phyloP scores from a whole-genome alignment of 148 eudicot species.

The Euryodendron excelsum region DNA sequence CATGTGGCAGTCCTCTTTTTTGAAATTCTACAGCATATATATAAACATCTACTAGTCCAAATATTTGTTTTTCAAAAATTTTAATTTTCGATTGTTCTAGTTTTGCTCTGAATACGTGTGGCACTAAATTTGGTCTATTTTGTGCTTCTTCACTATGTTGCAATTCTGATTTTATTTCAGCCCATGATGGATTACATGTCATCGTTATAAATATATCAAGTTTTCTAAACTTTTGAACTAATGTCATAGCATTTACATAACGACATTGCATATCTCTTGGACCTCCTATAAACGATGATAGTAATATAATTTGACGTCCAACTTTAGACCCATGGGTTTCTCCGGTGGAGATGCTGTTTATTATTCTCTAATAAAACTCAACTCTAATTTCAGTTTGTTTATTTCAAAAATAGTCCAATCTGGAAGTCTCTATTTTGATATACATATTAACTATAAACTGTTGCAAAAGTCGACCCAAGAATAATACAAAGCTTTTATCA shows the following conservation, averaged over 20 bases:
- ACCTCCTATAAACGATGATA: slow-evolving; percentile 23
- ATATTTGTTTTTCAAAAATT: background rate
- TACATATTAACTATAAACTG: slow-evolving; percentile 8
- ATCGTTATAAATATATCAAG: too few species aligned
- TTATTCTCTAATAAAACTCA: slow-evolving; percentile 17
- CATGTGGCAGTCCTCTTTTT: slow-evolving; percentile 18
- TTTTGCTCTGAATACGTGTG: slow-evolving; percentile 18
- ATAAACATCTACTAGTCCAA: slow-evolving; percentile 9
- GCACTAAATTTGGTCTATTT: slow-evolving; percentile 19
- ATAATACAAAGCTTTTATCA: background rate
- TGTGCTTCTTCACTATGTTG: slow-evolving; percentile 8
- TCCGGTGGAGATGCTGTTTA: background rate
- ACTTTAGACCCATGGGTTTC: slow-evolving; percentile 6
- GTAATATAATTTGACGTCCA: slow-evolving; percentile 15
- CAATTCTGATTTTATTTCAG: slow-evolving; percentile 7
- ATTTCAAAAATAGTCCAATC: background rate
- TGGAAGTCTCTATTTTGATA: background rate
- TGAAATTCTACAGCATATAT: slow-evolving; percentile 28
- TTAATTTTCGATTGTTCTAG: slow-evolving; percentile 13
- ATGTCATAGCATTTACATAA: slow-evolving; percentile 27
- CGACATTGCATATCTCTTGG: slow-evolving; percentile 27
- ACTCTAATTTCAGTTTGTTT: background rate
- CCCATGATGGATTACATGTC: slow-evolving; percentile 28
- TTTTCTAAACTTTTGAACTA: slow-evolving; percentile 25
- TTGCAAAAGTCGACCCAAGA: background rate